A percentile compares a stretch with the other conserved stretches of the same genome.
These are phyloP conservation scores for Mortierella sp. DNA, from an alignment of 371 early-diverging fungal species.

Conservation along the genomic window DNA sequence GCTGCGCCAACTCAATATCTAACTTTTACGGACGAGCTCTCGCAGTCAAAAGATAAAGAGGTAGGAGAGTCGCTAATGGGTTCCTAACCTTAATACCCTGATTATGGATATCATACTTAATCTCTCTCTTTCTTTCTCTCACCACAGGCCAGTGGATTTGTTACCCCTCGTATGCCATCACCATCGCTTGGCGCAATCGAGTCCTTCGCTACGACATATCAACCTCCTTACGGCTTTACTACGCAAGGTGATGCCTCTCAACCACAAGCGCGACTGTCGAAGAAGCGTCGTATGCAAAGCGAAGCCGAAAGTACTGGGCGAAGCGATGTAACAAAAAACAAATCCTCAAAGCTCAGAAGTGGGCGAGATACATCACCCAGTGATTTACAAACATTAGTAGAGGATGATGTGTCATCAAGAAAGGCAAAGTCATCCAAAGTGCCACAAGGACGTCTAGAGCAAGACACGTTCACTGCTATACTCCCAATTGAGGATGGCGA, in stretches of 20 bases:
- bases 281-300: conserved; percentile 23
- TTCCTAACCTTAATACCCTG: not conserved
- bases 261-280: not conserved
- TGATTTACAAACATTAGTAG: not conserved
- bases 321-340: too few species aligned
- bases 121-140: not conserved
- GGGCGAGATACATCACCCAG: not conserved
- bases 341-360: not conserved
- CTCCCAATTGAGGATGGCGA: not conserved
- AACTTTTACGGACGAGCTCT: not conserved
- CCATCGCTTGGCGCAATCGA: conserved; percentile 7
- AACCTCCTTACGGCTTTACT: not conserved
- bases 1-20: not conserved
- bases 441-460: not conserved
- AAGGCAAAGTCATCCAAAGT: not conserved
- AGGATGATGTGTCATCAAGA: not conserved
- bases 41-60: not conserved
- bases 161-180: conserved; percentile 39
- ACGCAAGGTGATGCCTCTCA: not conserved
- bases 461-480: not conserved
- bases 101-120: too few species aligned
- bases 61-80: not conserved
- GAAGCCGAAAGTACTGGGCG: not conserved
- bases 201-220: conserved; percentile 5
- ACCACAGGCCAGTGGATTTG: not conserved